phyloP scores from a whole-genome alignment of 73 alveolate genomes.

The Symbiodinium natans region DNA sequence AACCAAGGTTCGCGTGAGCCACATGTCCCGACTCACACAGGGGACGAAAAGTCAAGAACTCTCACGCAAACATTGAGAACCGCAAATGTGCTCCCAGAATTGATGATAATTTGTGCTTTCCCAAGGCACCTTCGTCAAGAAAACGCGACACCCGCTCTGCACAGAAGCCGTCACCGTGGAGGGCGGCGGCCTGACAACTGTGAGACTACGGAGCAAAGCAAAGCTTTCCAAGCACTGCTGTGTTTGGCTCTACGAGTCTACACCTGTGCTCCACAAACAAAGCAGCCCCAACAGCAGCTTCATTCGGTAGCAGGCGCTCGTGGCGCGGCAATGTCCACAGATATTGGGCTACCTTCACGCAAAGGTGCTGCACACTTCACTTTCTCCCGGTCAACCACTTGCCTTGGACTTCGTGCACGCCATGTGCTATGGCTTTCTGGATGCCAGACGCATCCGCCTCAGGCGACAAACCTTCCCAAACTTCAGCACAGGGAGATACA shows the following conservation, averaged over 20 bases:
- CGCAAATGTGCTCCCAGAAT: too few species aligned
- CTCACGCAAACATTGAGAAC: too few species aligned
- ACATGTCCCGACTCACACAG: too few species aligned
- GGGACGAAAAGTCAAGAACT: too few species aligned
- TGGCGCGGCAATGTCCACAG: conserved; percentile 86
- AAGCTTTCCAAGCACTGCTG: not conserved
- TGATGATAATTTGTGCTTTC: too few species aligned
- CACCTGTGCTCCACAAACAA: not conserved
- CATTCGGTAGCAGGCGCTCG: conserved; percentile 11
- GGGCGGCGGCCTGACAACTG: conserved; percentile 72
- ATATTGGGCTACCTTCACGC: conserved; percentile 48
- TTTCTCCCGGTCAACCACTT: not conserved
- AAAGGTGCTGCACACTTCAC: not conserved
- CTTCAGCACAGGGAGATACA: not conserved
- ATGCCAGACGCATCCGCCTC: conserved; percentile 62
- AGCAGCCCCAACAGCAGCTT: not conserved
- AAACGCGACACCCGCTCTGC: conserved; percentile 91
- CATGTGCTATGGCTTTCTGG: conserved; percentile 68
- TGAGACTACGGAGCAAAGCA: not conserved
- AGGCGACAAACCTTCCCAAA: not conserved
- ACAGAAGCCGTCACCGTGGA: conserved; percentile 81
- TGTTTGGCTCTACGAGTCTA: not conserved
- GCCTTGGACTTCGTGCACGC: conserved; percentile 86
- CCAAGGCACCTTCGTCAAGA: conserved; percentile 36
- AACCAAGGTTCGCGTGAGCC: too few species aligned